Conservation (phyloP, 73 alveolate species). For the Tetrahymena borealis region DNA sequence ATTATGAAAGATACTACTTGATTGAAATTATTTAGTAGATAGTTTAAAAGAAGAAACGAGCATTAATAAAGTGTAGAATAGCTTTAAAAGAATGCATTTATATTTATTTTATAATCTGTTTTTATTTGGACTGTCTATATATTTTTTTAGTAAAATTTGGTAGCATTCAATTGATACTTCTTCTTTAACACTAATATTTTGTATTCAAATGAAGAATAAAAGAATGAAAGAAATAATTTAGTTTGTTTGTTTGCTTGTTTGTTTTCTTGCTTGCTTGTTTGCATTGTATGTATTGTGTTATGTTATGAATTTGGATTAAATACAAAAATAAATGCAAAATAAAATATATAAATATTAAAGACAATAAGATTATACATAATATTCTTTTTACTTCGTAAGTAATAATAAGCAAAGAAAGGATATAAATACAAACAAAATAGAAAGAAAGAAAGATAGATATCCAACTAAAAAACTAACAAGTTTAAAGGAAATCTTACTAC, state of each 20-base stretch:
- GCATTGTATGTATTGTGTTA: neutral
- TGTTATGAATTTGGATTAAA: neutral
- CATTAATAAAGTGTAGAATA: too few relatives aligned
- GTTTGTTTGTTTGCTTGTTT: neutral
- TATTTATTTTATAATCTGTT: too few relatives aligned
- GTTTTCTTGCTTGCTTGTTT: neutral
- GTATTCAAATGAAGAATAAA: neutral
- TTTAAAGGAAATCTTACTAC: too few relatives aligned
- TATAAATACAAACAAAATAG: neutral
- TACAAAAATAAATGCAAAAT: neutral
- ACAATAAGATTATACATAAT: neutral
- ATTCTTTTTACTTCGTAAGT: neutral
- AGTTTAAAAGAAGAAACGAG: too few relatives aligned
- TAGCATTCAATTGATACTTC: neutral
- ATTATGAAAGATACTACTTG: neutral
- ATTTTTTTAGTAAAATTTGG: neutral
- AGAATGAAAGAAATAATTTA: neutral
- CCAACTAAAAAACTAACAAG: neutral
- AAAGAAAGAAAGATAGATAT: neutral
- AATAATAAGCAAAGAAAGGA: neutral
- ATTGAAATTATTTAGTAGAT: too few relatives aligned
- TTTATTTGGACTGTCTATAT: neutral
- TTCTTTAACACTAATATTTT: neutral
- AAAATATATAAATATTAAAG: neutral
- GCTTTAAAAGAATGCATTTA: neutral